phyloP scores from a whole-genome alignment of 805 yeast genomes.

The Suhomyces sp. region DNA sequence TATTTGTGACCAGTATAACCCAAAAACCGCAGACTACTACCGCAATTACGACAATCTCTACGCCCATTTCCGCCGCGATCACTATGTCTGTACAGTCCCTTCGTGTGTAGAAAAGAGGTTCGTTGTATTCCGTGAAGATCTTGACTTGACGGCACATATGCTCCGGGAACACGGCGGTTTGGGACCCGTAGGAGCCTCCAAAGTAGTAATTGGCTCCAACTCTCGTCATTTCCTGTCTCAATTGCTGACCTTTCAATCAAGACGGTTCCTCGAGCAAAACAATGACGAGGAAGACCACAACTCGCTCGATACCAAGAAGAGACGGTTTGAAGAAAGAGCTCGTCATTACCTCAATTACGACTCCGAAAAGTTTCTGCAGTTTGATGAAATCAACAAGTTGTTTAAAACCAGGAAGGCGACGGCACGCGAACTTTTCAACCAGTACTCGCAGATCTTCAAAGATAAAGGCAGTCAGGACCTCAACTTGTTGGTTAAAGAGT shows the following conservation, averaged over 20 bases:
- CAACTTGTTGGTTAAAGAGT: constrained; percentile 55
- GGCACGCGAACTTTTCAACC: constrained; percentile 45
- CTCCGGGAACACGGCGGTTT: constrained; percentile 72
- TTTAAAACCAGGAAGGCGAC: constrained; percentile 46
- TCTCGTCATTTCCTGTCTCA: constrained; percentile 53
- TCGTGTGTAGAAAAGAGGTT: constrained; percentile 84
- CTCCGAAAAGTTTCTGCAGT: constrained; percentile 43
- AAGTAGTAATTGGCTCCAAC: constrained; percentile 37
- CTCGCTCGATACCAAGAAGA: constrained; percentile 47
- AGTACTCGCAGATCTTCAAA: constrained; percentile 49
- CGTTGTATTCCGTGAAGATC: constrained; percentile 84
- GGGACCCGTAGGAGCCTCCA: constrained; percentile 40
- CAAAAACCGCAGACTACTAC: constrained; percentile 61
- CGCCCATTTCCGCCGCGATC: constrained; percentile 69
- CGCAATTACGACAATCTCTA: constrained; percentile 71
- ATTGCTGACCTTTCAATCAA: constrained; percentile 53
- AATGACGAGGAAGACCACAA: constrained; percentile 31
- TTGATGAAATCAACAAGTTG: constrained; percentile 46
- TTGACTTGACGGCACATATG: constrained; percentile 87
- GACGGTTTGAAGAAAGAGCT: constrained; percentile 80
- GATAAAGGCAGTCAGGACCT: constrained; percentile 45
- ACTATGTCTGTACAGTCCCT: constrained; percentile 73
- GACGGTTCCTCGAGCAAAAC: constrained; percentile 14
- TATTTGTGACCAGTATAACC: constrained; percentile 74
- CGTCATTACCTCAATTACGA: constrained; percentile 69